These are phyloP conservation scores for Beauveria varroae DNA, from an alignment of 2,329 filamentous ascomycete species.

Conservation along the genomic window DNA sequence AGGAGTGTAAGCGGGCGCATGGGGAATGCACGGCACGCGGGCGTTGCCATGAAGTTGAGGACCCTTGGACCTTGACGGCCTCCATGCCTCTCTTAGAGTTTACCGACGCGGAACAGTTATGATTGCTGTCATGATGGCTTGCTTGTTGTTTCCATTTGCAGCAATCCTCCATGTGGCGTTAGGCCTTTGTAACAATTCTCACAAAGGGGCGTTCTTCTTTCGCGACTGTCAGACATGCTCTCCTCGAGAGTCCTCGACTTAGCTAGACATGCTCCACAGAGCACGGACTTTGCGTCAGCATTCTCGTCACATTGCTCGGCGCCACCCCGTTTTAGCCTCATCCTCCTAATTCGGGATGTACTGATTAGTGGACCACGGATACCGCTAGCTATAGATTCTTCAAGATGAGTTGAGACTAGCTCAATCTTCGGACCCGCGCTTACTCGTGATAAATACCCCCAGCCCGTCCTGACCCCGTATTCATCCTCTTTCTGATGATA, in stretches of 20 bases:
- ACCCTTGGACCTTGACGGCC: too few relatives aligned
- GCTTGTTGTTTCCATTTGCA: too few relatives aligned
- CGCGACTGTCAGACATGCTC: too few relatives aligned
- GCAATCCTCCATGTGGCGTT: too few relatives aligned
- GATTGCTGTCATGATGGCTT: too few relatives aligned
- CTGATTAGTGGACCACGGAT: background rate
- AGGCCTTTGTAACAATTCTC: too few relatives aligned
- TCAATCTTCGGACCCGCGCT: background rate
- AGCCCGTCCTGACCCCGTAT: background rate
- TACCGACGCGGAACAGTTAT: too few relatives aligned
- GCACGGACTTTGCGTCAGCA: slow-evolving; percentile 3
- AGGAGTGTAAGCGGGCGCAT: too few relatives aligned
- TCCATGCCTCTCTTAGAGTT: too few relatives aligned
- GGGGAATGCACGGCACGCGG: too few relatives aligned
- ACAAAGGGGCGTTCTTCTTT: too few relatives aligned
- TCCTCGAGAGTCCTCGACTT: background rate
- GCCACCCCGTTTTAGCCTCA: background rate
- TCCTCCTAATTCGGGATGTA: background rate
- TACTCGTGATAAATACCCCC: background rate
- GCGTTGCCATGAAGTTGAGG: too few relatives aligned
- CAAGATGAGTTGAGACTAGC: background rate
- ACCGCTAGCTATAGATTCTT: background rate
- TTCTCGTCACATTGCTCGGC: background rate
- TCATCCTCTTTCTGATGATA: background rate
- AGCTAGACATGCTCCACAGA: background rate